Evolutionary conservation across 495 filamentous ascomycete species (phyloP), one percentile per base, ranked within the genome.

Genomic region (Hypoxylon trugodes): DNA sequence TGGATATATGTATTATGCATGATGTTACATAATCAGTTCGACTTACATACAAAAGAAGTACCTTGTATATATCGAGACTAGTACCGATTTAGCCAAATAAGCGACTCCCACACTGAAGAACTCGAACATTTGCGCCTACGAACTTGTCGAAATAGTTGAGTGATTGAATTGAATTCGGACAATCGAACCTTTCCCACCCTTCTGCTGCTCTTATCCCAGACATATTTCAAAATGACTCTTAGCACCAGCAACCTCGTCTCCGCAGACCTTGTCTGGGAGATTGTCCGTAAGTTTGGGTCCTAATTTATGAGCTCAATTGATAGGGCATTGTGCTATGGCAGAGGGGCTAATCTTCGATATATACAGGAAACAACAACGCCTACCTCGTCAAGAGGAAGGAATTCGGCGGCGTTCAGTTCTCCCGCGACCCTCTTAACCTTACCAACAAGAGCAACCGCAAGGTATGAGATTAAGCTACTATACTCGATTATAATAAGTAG

Each of bases 341-440:
- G 51, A 62, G 25, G 42, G 21, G 63, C 56, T 45, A 50, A 38
- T 12, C 5, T 18, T 8, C 33, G 37, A 37, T 35, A 40, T 60
- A 65, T 42, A 68, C 72, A 96, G 92, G 93, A 76, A 76, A 73
- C 75, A 82, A 90, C 77, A 96, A 92, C 79, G 74, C 90, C 74
- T 95, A 82, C 84, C 87, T 97, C 76, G 90, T 94, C 69, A 96
- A 96, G 87, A 87, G 92, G 77, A 91, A 87, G 76, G 72, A 76
- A 57, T 82, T 80, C 63, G 91, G 90, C 68, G 88, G 89, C 71
- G 80, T 88, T 66, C 90, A 88, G 78, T 93, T 98, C 85, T 98
- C 95, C 61, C 89, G 89, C 45, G 96, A 98, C 74, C 90, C 92
- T 65, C 79, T 97, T 65, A 98, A 98, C 82, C 76, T 97, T 71